These are phyloP conservation scores for Cynanchum wilfordii DNA, from an alignment of 257 asterid species.

Conservation along the genomic window DNA sequence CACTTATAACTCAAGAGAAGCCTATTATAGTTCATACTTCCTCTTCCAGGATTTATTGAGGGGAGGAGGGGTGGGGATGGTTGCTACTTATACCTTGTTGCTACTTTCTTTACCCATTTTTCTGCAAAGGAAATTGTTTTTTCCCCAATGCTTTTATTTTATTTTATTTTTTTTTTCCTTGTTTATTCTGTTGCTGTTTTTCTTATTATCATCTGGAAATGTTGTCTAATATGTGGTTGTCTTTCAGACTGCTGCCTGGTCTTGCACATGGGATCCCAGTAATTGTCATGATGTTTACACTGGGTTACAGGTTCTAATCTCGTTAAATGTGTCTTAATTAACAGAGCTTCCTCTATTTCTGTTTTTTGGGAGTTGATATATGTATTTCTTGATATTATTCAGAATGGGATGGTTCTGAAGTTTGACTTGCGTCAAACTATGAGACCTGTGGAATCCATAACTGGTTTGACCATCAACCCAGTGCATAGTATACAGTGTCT, in stretches of 20 bases:
- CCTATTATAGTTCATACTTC: not conserved
- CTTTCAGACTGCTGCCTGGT: constrained; percentile 90
- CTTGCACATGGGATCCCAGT: constrained; percentile 86
- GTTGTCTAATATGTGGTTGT: constrained; percentile 12
- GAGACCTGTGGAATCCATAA: constrained; percentile 56
- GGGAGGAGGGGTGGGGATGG: not conserved
- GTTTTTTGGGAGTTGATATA: constrained; percentile 13
- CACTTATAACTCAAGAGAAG: not conserved
- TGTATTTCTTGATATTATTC: constrained; percentile 20
- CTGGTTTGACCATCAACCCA: constrained; percentile 57
- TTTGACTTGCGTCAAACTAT: constrained; percentile 79
- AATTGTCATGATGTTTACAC: constrained; percentile 61
- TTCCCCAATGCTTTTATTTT: not conserved
- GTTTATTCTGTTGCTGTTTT: not conserved
- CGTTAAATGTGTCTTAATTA: constrained; percentile 8
- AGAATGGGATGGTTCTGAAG: constrained; percentile 81
- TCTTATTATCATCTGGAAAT: not conserved
- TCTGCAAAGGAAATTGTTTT: not conserved
- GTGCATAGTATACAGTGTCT: constrained; percentile 64
- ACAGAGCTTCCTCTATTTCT: constrained; percentile 2
- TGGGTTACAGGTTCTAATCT: constrained; percentile 75
- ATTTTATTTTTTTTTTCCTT: not conserved
- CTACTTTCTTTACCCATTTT: not conserved
- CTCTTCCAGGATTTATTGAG: not conserved
- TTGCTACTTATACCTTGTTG: not conserved